phyloP scores from a whole-genome alignment of 108 stramenopile genomes.

The Skeletonema marinoi region DNA sequence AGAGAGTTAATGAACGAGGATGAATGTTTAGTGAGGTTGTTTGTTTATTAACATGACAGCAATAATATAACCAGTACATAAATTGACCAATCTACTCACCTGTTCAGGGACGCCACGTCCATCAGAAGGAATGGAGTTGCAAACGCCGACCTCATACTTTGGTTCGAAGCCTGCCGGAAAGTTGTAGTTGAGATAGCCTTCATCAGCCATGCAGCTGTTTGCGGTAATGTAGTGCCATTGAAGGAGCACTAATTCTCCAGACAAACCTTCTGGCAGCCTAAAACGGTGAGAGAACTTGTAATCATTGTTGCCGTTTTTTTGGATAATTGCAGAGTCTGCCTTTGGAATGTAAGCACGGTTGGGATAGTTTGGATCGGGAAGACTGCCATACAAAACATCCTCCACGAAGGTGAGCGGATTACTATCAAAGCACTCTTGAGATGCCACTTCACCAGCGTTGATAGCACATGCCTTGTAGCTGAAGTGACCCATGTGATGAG shows the following conservation, averaged over 20 bases:
- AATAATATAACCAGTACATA: not conserved
- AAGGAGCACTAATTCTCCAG: not conserved
- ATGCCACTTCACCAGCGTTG: conserved; percentile 25
- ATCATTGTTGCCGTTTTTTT: no score
- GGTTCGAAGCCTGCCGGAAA: not conserved
- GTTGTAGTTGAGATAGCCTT: not conserved
- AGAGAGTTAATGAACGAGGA: not conserved
- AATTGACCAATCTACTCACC: not conserved
- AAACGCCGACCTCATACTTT: not conserved
- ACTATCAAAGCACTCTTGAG: conserved; percentile 52
- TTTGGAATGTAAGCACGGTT: conserved; percentile 42
- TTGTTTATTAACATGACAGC: not conserved
- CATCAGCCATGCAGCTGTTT: conserved; percentile 15
- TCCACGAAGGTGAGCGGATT: conserved; percentile 42
- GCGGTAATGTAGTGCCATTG: conserved; percentile 49
- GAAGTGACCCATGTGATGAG: conserved; percentile 56
- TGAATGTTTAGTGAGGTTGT: not conserved
- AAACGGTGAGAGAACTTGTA: conserved; percentile 3
- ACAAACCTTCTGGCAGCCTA: not conserved
- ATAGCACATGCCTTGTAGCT: conserved; percentile 45
- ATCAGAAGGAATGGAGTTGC: not conserved
- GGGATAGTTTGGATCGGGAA: conserved; percentile 31
- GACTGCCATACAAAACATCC: conserved; percentile 37
- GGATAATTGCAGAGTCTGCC: not conserved
- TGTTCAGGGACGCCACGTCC: not conserved